Evolutionary conservation across 768 basidiomycete genomes (phyloP), one percentile per base, ranked within the genome.

Genomic region (Exsudoporus frostii): DNA sequence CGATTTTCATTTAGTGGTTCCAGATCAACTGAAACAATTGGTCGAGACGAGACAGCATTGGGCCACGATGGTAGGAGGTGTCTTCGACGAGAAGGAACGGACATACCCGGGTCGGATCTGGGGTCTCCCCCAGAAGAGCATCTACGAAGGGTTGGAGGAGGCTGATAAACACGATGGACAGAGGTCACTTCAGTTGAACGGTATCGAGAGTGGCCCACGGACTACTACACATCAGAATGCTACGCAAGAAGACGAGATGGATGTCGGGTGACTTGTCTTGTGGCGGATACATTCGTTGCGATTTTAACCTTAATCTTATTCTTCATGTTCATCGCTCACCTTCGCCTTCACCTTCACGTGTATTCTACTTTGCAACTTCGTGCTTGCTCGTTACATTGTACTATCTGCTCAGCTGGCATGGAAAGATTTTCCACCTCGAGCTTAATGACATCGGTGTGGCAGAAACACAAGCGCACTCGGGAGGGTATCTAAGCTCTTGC

Each of bases 1-100:
- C 25, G 83, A 86, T 46, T 79, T 83, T 61, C 66, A 68, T 54
- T 68, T 91, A 25, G 74, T 79, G 27, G 79, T 92, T 24, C 79
- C 82, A 30, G 85, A 90, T 24, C 81, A 85, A 62, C 69, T 96
- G 52, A 76, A 75, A 59, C 80, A 85, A 53, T 77, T 93, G 27
- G 84, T 98, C 15, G 81, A 82, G 59, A 88, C 86, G 55, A 76
- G 96, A 36, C 74, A 83, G 59, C 76, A 85, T 59, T 94, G 92
- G 85, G 86, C 92, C 20, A 81, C 88, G 45, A 76, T 71, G 34
- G 82, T 98, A 6, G 92, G 90, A 9, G 71, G 73, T 7, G 77
- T 88, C 53, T 92, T 98, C 62, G 85, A 88, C 29, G 75, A 81
- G 71, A 86, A 87, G 78, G 85, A 89, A 72, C 67, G 68, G 61